These are phyloP conservation scores for Penicillium diatomitis DNA, from an alignment of 495 filamentous ascomycete species.

Conservation along the genomic window DNA sequence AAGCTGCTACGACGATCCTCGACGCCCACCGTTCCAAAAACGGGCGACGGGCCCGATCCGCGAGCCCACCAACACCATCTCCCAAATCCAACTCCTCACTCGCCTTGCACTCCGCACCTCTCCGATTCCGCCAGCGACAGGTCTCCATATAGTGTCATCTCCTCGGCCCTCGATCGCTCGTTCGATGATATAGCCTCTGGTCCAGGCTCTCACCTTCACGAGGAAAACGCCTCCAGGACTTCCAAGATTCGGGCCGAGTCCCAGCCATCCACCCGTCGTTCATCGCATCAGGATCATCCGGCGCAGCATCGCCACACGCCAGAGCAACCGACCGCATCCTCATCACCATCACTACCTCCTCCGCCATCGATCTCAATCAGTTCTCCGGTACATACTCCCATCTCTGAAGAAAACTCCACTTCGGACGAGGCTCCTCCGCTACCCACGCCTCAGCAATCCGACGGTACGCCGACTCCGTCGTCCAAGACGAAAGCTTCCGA, in stretches of 20 bases:
- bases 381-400: constrained; percentile 15
- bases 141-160: constrained; percentile 16
- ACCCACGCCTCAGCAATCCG: constrained; percentile 18
- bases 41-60: constrained; percentile 22
- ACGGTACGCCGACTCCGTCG: constrained; percentile 12
- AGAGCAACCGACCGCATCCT: constrained; percentile 3
- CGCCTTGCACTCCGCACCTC: constrained; percentile 10
- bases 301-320: constrained; percentile 2
- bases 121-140: constrained; percentile 18
- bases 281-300: constrained; percentile 6
- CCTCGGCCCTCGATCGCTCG: constrained; percentile 9
- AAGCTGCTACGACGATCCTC: constrained; percentile 35
- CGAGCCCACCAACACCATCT: constrained; percentile 9
- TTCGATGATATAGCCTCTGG: constrained; percentile 7
- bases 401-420: constrained; percentile 14
- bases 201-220: neutral
- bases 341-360: constrained; percentile 13
- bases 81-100: constrained; percentile 15
- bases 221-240: constrained; percentile 3
- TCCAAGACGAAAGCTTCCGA: constrained; percentile 6
- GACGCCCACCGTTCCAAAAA: constrained; percentile 19
- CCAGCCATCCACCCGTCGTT: constrained; percentile 2
- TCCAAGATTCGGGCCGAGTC: constrained; percentile 1
- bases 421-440: constrained; percentile 12
- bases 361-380: constrained; percentile 9